Base-by-base conservation (phyloP, 805 yeast genomes). In the Hanseniaspora lachancei region DNA sequence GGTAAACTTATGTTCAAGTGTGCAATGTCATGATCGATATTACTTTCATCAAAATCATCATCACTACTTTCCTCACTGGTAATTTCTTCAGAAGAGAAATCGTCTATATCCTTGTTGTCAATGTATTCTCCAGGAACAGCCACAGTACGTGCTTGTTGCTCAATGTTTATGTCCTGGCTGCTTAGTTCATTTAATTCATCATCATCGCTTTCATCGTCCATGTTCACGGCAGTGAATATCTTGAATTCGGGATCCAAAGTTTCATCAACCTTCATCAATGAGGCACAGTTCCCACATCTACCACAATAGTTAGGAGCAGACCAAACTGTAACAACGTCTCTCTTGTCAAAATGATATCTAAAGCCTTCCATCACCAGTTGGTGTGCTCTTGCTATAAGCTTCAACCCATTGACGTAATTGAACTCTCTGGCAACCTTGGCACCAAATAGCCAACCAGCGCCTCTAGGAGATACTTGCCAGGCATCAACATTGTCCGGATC, bases 301-400 rank as follows among this genome's bases (percentile, higher is more conserved):
- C 91, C 91, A 72, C 97, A 89, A 72, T 89, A 89, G 69, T 89
- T 89, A 47, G 97, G 97, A 18, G 97, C 97, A 12, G 89, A 81
- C 97, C 97, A 91, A 39, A 91, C 97, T 0, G 98, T 91, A 39
- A 91, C 98, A 53, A 91, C 97, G 65, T 87, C 95, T 64, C 89
- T 87, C 61, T 91, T 96, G 59, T 89, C 88, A 73, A 93, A 93
- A 71, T 93, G 97, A 68, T 89, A 93, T 62, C 91, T 79, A 76
- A 88, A 91, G 1, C 98, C 98, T 68, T 91, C 98, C 96, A 93
- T 95, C 21, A 93, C 97, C 68, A 91, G 78, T 70, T 91, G 98
- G 72, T 91, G 98, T 0, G 97, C 97, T 63, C 98, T 77, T 12
- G 98, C 97, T 57, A 91, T 89, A 62, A 91, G 73, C 60, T 80